A percentile compares a stretch with the other conserved stretches of the same genome.
Evolutionary conservation across 2,329 filamentous ascomycete genomes (phyloP).

Genomic region (Epichloe aotearoae): DNA sequence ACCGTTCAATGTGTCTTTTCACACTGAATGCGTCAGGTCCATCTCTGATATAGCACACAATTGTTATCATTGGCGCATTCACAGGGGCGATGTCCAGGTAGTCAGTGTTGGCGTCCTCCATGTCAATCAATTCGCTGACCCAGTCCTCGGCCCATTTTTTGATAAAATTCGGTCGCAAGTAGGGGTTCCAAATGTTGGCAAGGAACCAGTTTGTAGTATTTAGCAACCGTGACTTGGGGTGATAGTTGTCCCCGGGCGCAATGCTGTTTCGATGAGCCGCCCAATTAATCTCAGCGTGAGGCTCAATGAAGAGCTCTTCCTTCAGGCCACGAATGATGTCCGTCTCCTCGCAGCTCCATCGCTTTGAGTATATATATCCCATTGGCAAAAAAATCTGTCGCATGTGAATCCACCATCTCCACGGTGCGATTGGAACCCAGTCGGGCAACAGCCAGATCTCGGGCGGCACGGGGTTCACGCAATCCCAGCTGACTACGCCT

Average conservation of each 20-base stretch:
- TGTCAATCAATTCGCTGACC: constrained; percentile 70
- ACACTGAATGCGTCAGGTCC: constrained; percentile 63
- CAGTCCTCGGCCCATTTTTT: constrained; percentile 66
- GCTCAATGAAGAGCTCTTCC: constrained; percentile 69
- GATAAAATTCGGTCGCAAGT: constrained; percentile 53
- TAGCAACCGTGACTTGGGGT: constrained; percentile 78
- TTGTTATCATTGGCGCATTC: constrained; percentile 79
- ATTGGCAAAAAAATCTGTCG: constrained; percentile 93
- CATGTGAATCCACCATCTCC: constrained; percentile 98
- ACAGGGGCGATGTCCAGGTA: constrained; percentile 80
- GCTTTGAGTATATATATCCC: constrained; percentile 77
- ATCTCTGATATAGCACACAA: constrained; percentile 73
- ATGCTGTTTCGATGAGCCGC: constrained; percentile 70
- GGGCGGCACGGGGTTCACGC: constrained; percentile 86
- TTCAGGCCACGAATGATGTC: constrained; percentile 59
- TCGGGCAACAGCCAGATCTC: constrained; percentile 90
- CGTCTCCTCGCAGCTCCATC: constrained; percentile 65
- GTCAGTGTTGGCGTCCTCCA: constrained; percentile 88
- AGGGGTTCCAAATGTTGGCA: constrained; percentile 68
- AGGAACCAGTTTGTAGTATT: constrained; percentile 68
- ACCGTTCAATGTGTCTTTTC: constrained; percentile 61
- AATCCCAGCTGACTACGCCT: constrained; percentile 75
- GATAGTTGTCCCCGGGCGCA: constrained; percentile 69
- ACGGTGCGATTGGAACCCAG: constrained; percentile 80
- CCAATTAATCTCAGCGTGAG: constrained; percentile 70